These are phyloP conservation scores for Trifolium fragiferum DNA, from an alignment of 306 rosid genomes.

Conservation along the genomic window DNA sequence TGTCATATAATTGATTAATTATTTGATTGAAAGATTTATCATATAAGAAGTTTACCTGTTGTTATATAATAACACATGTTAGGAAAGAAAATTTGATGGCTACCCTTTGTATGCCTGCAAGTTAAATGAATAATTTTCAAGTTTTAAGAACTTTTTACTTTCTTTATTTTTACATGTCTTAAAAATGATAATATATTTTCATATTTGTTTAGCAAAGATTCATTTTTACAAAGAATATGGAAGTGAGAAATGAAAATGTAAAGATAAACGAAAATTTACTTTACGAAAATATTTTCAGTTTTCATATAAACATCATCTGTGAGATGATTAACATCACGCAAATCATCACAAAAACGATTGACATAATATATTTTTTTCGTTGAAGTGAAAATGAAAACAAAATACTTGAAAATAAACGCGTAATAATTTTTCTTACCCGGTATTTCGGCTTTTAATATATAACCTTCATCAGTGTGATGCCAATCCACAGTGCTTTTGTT, in stretches of 20 bases:
- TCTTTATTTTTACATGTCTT: slow-evolving; percentile 13
- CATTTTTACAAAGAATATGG: slow-evolving; percentile 11
- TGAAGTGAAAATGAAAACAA: background rate
- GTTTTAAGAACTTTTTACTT: slow-evolving; percentile 27
- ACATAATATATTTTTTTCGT: background rate
- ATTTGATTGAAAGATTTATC: background rate
- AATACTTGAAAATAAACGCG: background rate
- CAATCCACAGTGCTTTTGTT: slow-evolving; percentile 74
- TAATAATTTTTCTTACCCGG: slow-evolving; percentile 55
- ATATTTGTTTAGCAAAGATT: slow-evolving; percentile 32
- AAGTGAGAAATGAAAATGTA: background rate
- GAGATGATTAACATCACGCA: background rate
- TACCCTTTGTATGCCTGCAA: slow-evolving; percentile 38
- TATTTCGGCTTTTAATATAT: slow-evolving; percentile 74
- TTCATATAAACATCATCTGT: background rate
- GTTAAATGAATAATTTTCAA: slow-evolving; percentile 39
- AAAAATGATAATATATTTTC: slow-evolving; percentile 32
- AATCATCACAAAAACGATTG: background rate
- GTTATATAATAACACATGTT: slow-evolving; percentile 28
- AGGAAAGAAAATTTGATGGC: slow-evolving; percentile 32
- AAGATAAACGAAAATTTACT: background rate
- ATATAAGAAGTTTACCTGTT: slow-evolving; percentile 3
- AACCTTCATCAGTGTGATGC: slow-evolving; percentile 70
- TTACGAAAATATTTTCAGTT: background rate
- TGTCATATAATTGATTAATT: too few relatives aligned